phyloP scores from a whole-genome alignment of 1,284 basidiomycete genomes.

The Sporisorium scitamineum region DNA sequence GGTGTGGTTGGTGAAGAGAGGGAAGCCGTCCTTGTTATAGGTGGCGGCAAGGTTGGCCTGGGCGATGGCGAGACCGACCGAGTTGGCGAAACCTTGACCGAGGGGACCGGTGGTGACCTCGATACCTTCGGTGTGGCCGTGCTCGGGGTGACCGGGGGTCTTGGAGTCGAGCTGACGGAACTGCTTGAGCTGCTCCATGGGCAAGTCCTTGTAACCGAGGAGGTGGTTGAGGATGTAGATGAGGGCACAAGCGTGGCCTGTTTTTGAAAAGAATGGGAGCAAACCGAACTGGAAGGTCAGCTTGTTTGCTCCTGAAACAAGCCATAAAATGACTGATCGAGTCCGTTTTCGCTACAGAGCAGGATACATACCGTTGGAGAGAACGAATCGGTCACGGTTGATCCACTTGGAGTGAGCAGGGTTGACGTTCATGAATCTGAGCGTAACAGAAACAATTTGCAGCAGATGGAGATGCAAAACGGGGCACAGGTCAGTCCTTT shows the following conservation, averaged over 20 bases:
- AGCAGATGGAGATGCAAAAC: not conserved
- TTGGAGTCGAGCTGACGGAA: conserved; percentile 79
- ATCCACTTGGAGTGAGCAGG: conserved; percentile 87
- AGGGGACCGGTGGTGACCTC: conserved; percentile 97
- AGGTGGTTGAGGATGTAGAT: conserved; percentile 87
- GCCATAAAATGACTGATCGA: too few relatives aligned
- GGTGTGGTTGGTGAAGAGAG: conserved; percentile 89
- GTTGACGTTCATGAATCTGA: conserved; percentile 85
- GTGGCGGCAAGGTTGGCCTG: conserved; percentile 87
- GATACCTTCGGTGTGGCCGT: conserved; percentile 83
- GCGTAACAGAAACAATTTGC: not conserved
- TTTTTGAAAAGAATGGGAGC: conserved; percentile 72
- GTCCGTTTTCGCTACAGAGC: not conserved
- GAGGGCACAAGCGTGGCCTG: conserved; percentile 71
- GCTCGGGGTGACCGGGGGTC: conserved; percentile 83
- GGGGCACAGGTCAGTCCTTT: conserved; percentile 5
- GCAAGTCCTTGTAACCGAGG: conserved; percentile 80
- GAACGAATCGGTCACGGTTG: conserved; percentile 75
- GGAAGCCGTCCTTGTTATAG: conserved; percentile 88
- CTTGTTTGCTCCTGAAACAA: not conserved
- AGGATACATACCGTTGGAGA: conserved; percentile 71
- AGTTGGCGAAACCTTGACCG: conserved; percentile 88
- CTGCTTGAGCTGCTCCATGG: conserved; percentile 83
- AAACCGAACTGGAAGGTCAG: not conserved
- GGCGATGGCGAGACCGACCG: conserved; percentile 91